These are phyloP conservation scores for Kwoniella heveanensis DNA, from an alignment of 768 basidiomycete genomes.

Conservation along the genomic window DNA sequence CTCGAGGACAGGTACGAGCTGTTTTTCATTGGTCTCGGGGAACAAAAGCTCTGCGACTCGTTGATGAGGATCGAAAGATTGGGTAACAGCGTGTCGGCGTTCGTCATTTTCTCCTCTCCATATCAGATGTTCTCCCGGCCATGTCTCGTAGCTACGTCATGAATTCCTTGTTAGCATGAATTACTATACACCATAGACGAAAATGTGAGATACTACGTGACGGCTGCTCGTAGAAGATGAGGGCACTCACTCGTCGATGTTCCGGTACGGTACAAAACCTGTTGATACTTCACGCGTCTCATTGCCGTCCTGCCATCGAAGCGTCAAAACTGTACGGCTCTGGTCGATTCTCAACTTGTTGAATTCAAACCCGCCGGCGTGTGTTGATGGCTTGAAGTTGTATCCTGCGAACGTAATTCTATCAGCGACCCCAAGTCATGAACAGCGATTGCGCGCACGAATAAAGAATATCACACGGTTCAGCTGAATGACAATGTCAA, in stretches of 20 bases:
- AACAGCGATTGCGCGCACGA: no score
- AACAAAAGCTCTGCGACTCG: conserved; percentile 38
- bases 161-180: conserved; percentile 5
- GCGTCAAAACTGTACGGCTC: conserved; percentile 68
- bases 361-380: conserved; percentile 63
- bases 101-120: conserved; percentile 73
- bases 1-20: conserved; percentile 79
- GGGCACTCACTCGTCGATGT: conserved; percentile 78
- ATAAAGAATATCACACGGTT: no score
- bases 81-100: conserved; percentile 71
- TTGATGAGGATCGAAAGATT: conserved; percentile 55
- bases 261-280: conserved; percentile 76
- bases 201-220: no score
- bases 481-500: no score
- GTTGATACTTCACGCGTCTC: conserved; percentile 64
- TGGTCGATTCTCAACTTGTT: conserved; percentile 67
- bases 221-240: no score
- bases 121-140: conserved; percentile 85
- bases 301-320: conserved; percentile 85
- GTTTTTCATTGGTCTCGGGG: conserved; percentile 61
- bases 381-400: conserved; percentile 64
- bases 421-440: no score
- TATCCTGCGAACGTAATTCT: conserved; percentile 36
- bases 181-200: no score
- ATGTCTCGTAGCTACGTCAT: conserved; percentile 39